Percentiles rank a stretch among this genome's conserved stretches.
Conservation (phyloP, 148 eudicot genomes). For the Nepenthes gracilis region DNA sequence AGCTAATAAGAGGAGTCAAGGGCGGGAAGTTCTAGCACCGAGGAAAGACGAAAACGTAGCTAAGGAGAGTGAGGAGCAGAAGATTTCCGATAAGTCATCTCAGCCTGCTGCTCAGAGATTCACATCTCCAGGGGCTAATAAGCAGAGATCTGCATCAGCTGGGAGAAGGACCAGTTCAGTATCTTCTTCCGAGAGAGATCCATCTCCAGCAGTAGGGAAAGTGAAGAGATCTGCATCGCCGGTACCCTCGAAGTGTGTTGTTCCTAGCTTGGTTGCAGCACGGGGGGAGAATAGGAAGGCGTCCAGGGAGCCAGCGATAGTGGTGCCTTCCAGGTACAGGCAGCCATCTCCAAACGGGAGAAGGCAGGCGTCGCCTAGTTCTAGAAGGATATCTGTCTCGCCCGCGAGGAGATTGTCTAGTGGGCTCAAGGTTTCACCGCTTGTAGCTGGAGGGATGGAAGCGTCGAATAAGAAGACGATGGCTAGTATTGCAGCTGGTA, state of each 20-base stretch:
- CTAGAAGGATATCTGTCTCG: slow-evolving; percentile 78
- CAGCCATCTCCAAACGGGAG: slow-evolving; percentile 79
- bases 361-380: slow-evolving; percentile 52
- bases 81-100: slow-evolving; percentile 10
- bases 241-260: slow-evolving; percentile 82
- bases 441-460: slow-evolving; percentile 20
- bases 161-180: slow-evolving; percentile 27
- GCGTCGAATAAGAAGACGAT: slow-evolving; percentile 63
- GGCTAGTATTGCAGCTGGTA: slow-evolving; percentile 42
- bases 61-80: slow-evolving; percentile 10
- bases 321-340: slow-evolving; percentile 87
- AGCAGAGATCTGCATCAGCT: slow-evolving; percentile 35
- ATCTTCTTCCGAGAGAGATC: slow-evolving; percentile 39
- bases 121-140: slow-evolving; percentile 45
- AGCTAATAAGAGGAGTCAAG: slow-evolving; percentile 3
- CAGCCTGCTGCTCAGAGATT: slow-evolving; percentile 42
- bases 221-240: slow-evolving; percentile 82
- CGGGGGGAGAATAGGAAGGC: slow-evolving; percentile 55
- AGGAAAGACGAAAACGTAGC: slow-evolving; percentile 8
- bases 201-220: slow-evolving; percentile 58
- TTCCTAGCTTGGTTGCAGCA: slow-evolving; percentile 69
- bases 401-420: slow-evolving; percentile 76
- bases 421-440: slow-evolving; percentile 34
- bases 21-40: slow-evolving; percentile 14
- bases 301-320: slow-evolving; percentile 60